Conservation (phyloP, 768 basidiomycete species). For the Collybia sp. region DNA sequence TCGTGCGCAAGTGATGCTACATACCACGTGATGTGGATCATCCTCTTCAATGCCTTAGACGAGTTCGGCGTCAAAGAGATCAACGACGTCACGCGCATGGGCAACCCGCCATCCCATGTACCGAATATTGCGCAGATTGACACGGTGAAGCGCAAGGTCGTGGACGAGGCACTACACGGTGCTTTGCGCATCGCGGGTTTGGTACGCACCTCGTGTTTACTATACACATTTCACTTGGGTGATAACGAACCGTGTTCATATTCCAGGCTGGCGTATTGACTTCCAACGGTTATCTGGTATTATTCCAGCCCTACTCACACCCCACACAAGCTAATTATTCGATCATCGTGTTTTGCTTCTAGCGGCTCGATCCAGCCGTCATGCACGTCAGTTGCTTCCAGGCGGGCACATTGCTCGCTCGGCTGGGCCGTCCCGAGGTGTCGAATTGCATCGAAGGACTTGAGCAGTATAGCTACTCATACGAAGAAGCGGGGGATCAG, state of each 20-base stretch:
- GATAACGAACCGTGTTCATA: neutral
- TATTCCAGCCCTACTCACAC: slow-evolving; percentile 15
- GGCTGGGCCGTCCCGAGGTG: slow-evolving; percentile 79
- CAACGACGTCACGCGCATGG: slow-evolving; percentile 33
- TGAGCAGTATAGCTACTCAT: slow-evolving; percentile 84
- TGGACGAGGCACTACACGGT: slow-evolving; percentile 80
- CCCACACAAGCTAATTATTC: neutral
- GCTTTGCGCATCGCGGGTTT: slow-evolving; percentile 88
- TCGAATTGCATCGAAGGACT: slow-evolving; percentile 80
- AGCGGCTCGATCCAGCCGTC: slow-evolving; percentile 77
- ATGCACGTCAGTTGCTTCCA: slow-evolving; percentile 86
- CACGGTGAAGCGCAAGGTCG: slow-evolving; percentile 60
- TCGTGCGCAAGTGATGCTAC: slow-evolving; percentile 82
- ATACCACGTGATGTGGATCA: slow-evolving; percentile 91
- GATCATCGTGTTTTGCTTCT: neutral
- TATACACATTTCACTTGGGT: too few relatives aligned
- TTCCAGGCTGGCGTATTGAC: slow-evolving; percentile 74
- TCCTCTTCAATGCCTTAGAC: slow-evolving; percentile 74
- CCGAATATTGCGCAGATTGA: slow-evolving; percentile 51
- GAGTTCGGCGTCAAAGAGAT: slow-evolving; percentile 81
- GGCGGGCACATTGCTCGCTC: slow-evolving; percentile 78
- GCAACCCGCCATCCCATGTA: slow-evolving; percentile 11
- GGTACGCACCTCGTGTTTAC: slow-evolving; percentile 33
- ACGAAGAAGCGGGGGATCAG: slow-evolving; percentile 80
- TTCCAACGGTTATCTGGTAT: slow-evolving; percentile 81